phyloP scores from a whole-genome alignment of 306 rosid species.

The Rosa multiflora region DNA sequence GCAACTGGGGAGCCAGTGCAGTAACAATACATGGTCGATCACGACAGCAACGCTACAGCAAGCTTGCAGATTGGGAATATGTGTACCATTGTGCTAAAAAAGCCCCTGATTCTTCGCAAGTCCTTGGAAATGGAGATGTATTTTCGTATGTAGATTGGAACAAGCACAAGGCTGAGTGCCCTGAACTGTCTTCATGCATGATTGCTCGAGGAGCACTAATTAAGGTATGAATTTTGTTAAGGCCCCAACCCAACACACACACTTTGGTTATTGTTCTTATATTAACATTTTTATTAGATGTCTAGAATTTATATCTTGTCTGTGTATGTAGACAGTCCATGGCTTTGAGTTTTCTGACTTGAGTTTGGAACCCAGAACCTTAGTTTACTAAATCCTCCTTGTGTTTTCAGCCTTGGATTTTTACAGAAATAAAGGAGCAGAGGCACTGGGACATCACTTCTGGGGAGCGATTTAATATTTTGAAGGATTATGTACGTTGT shows the following conservation, averaged over 20 bases:
- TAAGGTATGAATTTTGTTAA: conserved; percentile 52
- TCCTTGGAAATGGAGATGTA: conserved; percentile 85
- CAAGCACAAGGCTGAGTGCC: conserved; percentile 62
- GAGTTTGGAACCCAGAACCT: background rate
- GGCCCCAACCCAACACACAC: background rate
- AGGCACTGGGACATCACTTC: conserved; percentile 96
- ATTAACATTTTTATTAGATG: background rate
- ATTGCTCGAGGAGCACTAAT: conserved; percentile 89
- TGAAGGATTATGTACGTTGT: conserved; percentile 70
- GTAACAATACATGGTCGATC: conserved; percentile 91
- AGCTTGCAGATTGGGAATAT: conserved; percentile 97
- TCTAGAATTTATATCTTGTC: conserved; percentile 4
- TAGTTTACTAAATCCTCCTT: background rate
- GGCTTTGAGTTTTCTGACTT: conserved; percentile 4
- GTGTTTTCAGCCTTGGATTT: conserved; percentile 84
- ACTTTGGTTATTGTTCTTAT: background rate
- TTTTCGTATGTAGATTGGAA: conserved; percentile 83
- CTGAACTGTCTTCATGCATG: conserved; percentile 83
- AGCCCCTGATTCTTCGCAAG: conserved; percentile 64
- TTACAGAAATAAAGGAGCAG: conserved; percentile 95
- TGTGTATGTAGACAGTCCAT: background rate
- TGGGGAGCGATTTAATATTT: conserved; percentile 72
- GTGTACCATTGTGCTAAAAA: conserved; percentile 65
- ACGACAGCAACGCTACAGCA: conserved; percentile 97
- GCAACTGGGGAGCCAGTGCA: conserved; percentile 81